Evolutionary conservation across 495 filamentous ascomycete genomes (phyloP).

Genomic region (Letharia lupina): DNA sequence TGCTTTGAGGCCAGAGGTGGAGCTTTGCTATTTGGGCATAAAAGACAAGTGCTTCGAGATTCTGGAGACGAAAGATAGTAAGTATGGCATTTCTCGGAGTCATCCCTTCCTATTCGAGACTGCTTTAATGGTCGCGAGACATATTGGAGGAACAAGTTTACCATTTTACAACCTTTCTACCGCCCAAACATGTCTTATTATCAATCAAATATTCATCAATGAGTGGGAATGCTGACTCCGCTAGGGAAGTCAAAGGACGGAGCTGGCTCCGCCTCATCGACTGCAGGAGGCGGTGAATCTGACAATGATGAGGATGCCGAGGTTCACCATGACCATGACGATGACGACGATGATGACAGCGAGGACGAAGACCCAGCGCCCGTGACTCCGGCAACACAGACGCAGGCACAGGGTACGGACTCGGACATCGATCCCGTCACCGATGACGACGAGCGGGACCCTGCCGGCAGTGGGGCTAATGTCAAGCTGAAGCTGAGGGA

Average conservation of each 20-base stretch:
- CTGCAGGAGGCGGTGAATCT: constrained; percentile 28
- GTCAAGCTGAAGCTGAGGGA: constrained; percentile 62
- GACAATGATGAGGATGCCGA: constrained; percentile 39
- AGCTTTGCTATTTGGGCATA: constrained; percentile 77
- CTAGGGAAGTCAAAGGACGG: constrained; percentile 24
- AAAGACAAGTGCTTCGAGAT: constrained; percentile 81
- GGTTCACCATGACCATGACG: constrained; percentile 37
- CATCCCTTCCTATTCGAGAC: no score
- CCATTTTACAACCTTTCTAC: no score
- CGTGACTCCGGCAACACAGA: constrained; percentile 8
- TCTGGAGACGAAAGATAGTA: constrained; percentile 54
- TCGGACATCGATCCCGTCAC: constrained; percentile 37
- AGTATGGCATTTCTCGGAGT: no score
- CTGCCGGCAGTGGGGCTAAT: constrained; percentile 38
- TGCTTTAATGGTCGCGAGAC: no score
- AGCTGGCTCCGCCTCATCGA: constrained; percentile 22
- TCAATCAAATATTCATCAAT: no score
- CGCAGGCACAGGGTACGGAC: constrained; percentile 33
- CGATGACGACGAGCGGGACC: constrained; percentile 46
- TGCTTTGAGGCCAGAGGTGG: constrained; percentile 74
- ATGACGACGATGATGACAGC: constrained; percentile 38
- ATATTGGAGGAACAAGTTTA: no score
- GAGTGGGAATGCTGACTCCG: no score
- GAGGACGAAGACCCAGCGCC: constrained; percentile 32
- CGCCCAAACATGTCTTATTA: no score